Evolutionary conservation across 192 early-diverging fungal genomes (phyloP).

Genomic region (Podila horticola): DNA sequence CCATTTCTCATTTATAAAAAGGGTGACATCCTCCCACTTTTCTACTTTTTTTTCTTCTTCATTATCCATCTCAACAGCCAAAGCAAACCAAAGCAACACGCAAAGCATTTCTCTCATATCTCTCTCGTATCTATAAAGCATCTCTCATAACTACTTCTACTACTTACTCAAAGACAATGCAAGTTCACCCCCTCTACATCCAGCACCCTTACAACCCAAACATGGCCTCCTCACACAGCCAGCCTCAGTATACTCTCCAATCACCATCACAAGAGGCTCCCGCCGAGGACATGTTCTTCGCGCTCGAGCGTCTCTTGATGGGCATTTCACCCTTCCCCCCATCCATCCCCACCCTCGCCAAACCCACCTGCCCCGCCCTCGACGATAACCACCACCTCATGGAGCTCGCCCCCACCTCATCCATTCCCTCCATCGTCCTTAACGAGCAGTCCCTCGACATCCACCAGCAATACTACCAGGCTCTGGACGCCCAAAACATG

Average conservation of each 20-base stretch:
- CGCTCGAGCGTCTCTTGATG: constrained; percentile 48
- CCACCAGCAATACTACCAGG: constrained; percentile 41
- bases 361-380: constrained; percentile 50
- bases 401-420: constrained; percentile 6
- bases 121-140: too few relatives aligned
- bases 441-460: constrained; percentile 49
- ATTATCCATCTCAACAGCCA: neutral
- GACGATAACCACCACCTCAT: constrained; percentile 41
- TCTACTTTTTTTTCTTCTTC: neutral
- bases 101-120: too few relatives aligned
- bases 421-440: constrained; percentile 44
- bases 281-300: constrained; percentile 48
- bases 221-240: constrained; percentile 33
- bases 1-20: constrained; percentile 1
- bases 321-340: constrained; percentile 52
- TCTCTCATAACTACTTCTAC: neutral
- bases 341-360: constrained; percentile 46
- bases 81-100: too few relatives aligned
- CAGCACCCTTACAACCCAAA: constrained; percentile 48
- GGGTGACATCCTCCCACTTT: neutral
- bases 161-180: constrained; percentile 23
- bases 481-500: constrained; percentile 10
- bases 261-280: constrained; percentile 8
- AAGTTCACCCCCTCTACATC: constrained; percentile 22
- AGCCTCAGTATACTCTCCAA: constrained; percentile 32